Base-by-base conservation (phyloP, 2,329 filamentous ascomycete species). In the Uncinocarpus reesii region DNA sequence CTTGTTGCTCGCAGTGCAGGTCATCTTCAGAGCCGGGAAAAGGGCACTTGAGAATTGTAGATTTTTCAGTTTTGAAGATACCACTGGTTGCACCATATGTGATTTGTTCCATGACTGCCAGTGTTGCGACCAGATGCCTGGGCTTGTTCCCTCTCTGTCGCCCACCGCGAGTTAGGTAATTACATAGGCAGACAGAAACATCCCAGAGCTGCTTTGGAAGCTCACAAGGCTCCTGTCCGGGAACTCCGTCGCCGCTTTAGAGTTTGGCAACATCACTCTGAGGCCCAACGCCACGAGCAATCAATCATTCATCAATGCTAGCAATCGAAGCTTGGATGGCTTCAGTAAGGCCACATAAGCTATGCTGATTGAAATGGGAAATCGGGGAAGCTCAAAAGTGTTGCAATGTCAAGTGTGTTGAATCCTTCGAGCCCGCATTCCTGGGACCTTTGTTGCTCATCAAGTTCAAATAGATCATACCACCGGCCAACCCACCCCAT, bases 11-110 rank as follows among this genome's bases (percentile, higher is more conserved):
- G 20, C 28, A 20, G 29, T 29, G 37, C 10, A 49, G 37, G 29
- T 49, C 47, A 42, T 21, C 47, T 36, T 36, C 47, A 37, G 13
- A 43, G 24, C 38, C 37, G 13, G 38, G 38, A 21, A 43, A 49
- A 16, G 38, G 36, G 10, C n/a, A 24, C 26, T 49, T 49, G 47
- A 42, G 37, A 15, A 49, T 37, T 16, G 37, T 37, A 11, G 29
- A n/a, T 2, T 29, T 28, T 11, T 47, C 34, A 13, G 43, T 38
- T 13, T 47, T 47, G 16, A 28, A 47, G 16, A 47, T 38, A 13
- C 16, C 21, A 16, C 43, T 47, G 43, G 32, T 47, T 29, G 43
- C 34, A 38, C 43, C 43, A 24, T 23, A 38, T 38, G 43, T 24
- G 34, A 47, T 28, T 16, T 24, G 31, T 44, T 29, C 42, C 42